These are phyloP conservation scores for Apium graveolens DNA, from an alignment of 129 eudicot genomes.

Conservation along the genomic window DNA sequence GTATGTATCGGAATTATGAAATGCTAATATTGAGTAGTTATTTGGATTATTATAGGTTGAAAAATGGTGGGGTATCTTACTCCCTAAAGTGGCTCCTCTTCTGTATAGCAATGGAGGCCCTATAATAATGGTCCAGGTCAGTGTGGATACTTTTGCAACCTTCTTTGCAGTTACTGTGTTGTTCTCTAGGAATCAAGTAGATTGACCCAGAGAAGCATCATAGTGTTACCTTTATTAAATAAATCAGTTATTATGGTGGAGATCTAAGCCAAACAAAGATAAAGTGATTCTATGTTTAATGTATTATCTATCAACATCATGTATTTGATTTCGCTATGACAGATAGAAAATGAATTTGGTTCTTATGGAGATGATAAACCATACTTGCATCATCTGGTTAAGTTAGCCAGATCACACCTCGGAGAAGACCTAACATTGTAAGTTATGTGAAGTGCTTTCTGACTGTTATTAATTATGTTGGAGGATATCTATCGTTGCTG, in stretches of 20 bases:
- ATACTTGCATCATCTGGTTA: slow-evolving; percentile 73
- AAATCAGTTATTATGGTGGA: no score
- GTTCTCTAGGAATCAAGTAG: not conserved
- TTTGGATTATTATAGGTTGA: slow-evolving; percentile 49
- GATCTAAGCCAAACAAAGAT: no score
- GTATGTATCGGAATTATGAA: not conserved
- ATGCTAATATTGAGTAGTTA: not conserved
- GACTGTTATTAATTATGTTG: not conserved
- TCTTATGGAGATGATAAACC: slow-evolving; percentile 79
- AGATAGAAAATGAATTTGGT: slow-evolving; percentile 95
- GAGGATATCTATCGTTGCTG: not conserved
- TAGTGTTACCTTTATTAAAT: not conserved
- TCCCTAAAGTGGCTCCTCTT: slow-evolving; percentile 65
- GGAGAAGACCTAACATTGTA: slow-evolving; percentile 71
- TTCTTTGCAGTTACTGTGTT: not conserved
- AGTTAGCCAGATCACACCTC: slow-evolving; percentile 69
- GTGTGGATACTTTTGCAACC: not conserved
- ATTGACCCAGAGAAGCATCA: not conserved
- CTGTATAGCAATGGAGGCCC: slow-evolving; percentile 93
- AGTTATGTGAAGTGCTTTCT: slow-evolving; percentile 17
- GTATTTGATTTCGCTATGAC: slow-evolving; percentile 17
- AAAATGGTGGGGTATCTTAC: slow-evolving; percentile 76
- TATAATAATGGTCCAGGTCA: slow-evolving; percentile 88
- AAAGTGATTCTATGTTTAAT: not conserved
- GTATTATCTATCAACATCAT: not conserved